phyloP scores from a whole-genome alignment of 176 grass and related monocot genomes.

The Oryza coarctata region DNA sequence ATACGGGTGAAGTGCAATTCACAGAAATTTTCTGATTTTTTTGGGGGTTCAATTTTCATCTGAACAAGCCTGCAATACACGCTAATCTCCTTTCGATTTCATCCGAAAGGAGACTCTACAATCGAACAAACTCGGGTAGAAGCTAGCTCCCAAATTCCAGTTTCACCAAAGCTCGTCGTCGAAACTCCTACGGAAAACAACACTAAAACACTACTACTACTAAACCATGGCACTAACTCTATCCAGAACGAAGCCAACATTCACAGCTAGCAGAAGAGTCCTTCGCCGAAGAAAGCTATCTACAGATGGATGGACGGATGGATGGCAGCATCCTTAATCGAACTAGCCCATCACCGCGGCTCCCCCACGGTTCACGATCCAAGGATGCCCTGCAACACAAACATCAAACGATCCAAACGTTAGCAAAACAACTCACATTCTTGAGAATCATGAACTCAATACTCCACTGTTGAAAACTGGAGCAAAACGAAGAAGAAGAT shows the following conservation, averaged over 20 bases:
- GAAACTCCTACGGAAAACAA: background rate
- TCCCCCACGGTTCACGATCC: slow-evolving; percentile 56
- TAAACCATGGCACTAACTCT: background rate
- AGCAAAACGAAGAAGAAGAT: background rate
- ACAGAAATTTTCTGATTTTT: background rate
- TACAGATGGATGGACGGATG: background rate
- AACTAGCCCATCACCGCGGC: slow-evolving; percentile 9
- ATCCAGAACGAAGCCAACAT: background rate
- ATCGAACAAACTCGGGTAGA: background rate
- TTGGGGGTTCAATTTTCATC: background rate
- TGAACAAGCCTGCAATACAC: background rate
- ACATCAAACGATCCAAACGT: background rate
- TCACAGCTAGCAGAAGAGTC: background rate
- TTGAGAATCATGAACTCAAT: background rate
- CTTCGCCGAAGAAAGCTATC: background rate
- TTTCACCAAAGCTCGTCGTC: background rate
- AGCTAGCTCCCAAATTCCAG: slow-evolving; percentile 2
- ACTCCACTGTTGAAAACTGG: background rate
- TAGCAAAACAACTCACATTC: background rate
- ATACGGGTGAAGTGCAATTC: background rate
- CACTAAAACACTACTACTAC: background rate
- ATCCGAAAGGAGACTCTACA: background rate
- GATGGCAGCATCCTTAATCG: background rate
- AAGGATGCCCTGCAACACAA: slow-evolving; percentile 51
- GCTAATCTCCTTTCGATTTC: background rate